Base-by-base conservation (phyloP, 305 asterid species). In the Rubia occidens region DNA sequence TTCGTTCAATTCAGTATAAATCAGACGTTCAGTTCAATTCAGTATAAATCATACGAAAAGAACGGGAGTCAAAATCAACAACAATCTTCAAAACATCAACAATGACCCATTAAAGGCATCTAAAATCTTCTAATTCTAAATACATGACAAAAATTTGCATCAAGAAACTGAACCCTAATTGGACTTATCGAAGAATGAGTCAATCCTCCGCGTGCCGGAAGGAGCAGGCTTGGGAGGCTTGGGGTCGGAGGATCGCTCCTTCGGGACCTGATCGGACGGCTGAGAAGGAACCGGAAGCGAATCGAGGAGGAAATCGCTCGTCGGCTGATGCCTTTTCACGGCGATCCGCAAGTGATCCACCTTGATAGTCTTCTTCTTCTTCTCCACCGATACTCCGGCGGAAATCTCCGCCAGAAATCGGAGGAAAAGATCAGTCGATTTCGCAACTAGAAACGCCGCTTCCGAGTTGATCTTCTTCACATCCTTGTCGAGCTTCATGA, bases 381-480 rank as follows among this genome's bases (percentile, higher is more conserved):
- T 87, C 71, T 88, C 97, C 49, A 85, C 3, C 0, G 88, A 85
- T 64, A 87, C 95, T 17, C 62, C 72, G 0, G 87, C 96, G 47
- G 95, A 90, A 76, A 78, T 84, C 76, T 87, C 97, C 35, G 97
- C 87, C 26, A 93, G 85, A 75, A 82, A 82, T 67, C 83, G 85
- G 70, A 93, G 86, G 81, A 93, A 88, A n/a, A 90, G 89, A 85
- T 90, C 88, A n/a, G 98, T 84, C 62, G 96, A 83, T 47, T 79
- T 73, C 20, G 98, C 76, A 65, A 93, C 78, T 26, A 93, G 88
- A 71, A 85, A 79, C 14, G 85, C 67, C 39, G 97, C 97, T 76
- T 93, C 98, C 54, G 95, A 77, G 80, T 80, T 93, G 75, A 90
- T 80, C 80, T 78, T 87, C 83, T 74, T 88, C 78, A 93, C 83